Evolutionary conservation across 2,329 filamentous ascomycete species (phyloP), one percentile per base, ranked within the genome.

Genomic region (Hymenoscyphus fructigenus): DNA sequence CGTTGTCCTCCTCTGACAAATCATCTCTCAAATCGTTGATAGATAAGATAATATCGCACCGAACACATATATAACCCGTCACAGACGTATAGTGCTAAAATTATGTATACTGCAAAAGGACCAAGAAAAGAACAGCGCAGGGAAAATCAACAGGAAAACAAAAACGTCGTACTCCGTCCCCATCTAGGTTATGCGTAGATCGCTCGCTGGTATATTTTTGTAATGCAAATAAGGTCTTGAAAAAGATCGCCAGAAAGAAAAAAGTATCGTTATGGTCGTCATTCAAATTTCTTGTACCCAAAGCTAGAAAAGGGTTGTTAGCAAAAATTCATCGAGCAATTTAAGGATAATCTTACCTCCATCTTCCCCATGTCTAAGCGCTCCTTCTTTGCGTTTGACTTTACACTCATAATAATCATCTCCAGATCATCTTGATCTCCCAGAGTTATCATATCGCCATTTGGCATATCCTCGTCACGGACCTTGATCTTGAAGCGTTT

Each of bases 341-440:
- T 38, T 15, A 59, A 34, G 26, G 38, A 65, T 64, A 65, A 67
- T 82, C 91, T 85, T 78, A 97, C 92, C 87, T 98, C 95, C 87
- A 97, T 88, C 84, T 97, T 97, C 61, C 91, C 93, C 81, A 93
- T 90, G 68, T 96, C 93, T 68, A 84, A 83, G 72, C 88, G 86
- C 75, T 94, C 90, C 77, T 86, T 91, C 78, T 83, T 86, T 58
- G 91, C 93, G 65, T 81, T 80, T 59, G 85, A 84, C 77, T 87
- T 91, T 6, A 89, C 88, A 57, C 82, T 85, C 76, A 86, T 84
- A 62, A 98, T 83, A 32, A 92, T 88, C 87, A 97, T 91, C 60
- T 98, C 93, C 68, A 97, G 79, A 79, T 99, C 95, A 74, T 99
- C 95, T 77, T 97, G 92, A 77, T 99, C 95, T 34, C 91, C 93